Conservation (phyloP, 164 flowering plant species). For the Malania oleifera region DNA sequence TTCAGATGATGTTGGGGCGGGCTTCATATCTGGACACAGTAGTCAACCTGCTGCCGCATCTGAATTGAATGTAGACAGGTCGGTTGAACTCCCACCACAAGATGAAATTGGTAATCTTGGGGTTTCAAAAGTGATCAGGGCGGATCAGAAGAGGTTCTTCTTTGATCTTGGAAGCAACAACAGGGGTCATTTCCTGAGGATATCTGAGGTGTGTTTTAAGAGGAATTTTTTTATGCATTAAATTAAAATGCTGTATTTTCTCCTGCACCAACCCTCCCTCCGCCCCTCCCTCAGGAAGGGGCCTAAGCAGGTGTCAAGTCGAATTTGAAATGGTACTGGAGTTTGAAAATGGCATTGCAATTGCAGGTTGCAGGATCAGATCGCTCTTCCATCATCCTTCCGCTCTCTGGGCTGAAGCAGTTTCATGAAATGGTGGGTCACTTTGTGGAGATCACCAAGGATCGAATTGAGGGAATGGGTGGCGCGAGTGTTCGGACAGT, state of each 20-base stretch:
- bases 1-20: conserved; percentile 97
- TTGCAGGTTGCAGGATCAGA: conserved; percentile 94
- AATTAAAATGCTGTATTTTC: too few species aligned
- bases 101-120: conserved; percentile 70
- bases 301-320: too few species aligned
- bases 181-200: conserved; percentile 86
- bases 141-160: conserved; percentile 93
- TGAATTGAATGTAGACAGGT: conserved; percentile 63
- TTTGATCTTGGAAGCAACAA: conserved; percentile 97
- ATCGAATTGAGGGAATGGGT: conserved; percentile 76
- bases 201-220: conserved; percentile 65
- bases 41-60: conserved; percentile 53
- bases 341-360: conserved; percentile 1
- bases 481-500: conserved; percentile 81
- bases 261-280: too few species aligned
- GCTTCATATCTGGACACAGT: conserved; percentile 84
- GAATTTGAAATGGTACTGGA: too few species aligned
- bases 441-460: conserved; percentile 89
- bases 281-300: too few species aligned
- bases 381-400: conserved; percentile 92
- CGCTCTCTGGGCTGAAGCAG: conserved; percentile 84
- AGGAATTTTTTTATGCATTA: neutral
- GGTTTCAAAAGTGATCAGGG: conserved; percentile 84
- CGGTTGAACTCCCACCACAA: conserved; percentile 63
- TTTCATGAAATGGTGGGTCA: conserved; percentile 90